phyloP scores from a whole-genome alignment of 2,329 filamentous ascomycete species.

The Colletotrichum lini region DNA sequence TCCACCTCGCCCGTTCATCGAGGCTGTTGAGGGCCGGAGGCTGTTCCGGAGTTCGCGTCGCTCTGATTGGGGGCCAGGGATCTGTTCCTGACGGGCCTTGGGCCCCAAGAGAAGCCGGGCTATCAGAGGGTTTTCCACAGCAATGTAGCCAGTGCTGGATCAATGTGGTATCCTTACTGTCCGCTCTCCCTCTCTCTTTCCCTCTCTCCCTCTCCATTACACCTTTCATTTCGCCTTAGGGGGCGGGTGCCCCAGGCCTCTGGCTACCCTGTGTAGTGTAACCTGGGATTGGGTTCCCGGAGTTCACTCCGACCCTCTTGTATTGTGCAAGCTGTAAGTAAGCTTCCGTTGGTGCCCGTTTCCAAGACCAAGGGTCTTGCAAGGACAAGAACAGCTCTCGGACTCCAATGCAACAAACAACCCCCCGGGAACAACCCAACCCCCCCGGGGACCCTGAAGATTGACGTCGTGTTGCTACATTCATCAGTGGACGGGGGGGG shows the following conservation, averaged over 20 bases:
- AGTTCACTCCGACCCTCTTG: conserved; percentile 1
- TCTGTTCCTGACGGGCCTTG: not conserved
- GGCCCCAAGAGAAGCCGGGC: not conserved
- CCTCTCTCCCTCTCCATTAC: too few species aligned
- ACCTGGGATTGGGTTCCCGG: not conserved
- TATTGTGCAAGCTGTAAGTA: not conserved
- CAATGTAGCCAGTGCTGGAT: conserved; percentile 18
- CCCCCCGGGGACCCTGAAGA: too few species aligned
- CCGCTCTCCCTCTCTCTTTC: not conserved
- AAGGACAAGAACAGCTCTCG: too few species aligned
- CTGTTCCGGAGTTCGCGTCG: not conserved
- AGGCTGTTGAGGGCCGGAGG: not conserved
- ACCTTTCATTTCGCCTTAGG: conserved; percentile 9
- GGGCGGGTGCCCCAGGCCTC: not conserved
- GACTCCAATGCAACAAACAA: too few species aligned
- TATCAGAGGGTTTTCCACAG: not conserved
- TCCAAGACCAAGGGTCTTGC: not conserved
- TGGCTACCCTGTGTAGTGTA: not conserved
- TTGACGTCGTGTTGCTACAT: not conserved
- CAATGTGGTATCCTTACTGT: conserved; percentile 5
- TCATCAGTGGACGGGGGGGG: not conserved
- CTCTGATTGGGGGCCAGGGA: conserved; percentile 2
- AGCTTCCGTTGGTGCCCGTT: not conserved
- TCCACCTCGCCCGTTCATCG: not conserved
- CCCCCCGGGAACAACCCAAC: too few species aligned